Base-by-base conservation (phyloP, 768 basidiomycete genomes). In the Trametes punicea region DNA sequence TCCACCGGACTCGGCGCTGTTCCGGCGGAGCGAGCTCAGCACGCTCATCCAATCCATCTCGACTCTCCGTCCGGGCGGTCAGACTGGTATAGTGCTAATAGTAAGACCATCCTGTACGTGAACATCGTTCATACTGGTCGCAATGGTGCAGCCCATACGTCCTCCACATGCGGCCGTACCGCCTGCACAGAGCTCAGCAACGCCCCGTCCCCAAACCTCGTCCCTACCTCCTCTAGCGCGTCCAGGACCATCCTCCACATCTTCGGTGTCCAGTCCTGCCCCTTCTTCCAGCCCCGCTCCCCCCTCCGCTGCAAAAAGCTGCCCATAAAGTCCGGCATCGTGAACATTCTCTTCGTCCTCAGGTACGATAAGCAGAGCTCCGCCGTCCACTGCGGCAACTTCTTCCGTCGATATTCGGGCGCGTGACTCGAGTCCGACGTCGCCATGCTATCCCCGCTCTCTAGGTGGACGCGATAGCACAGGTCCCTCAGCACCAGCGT, bases 191-290 rank as follows among this genome's bases (percentile, higher is more conserved):
- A 82, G 58, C 79, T 79, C 5, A 65, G 59, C 31, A 90, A 73
- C n/a, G 73, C 75, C 8, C 65, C 70, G 47, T 88, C 84, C 3
- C 69, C 70, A 80, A 84, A 90, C 23, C 66, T 61, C 1, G 67
- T 70, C 1, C 80, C 85, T 34, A 88, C 70, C 25, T 65, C 66
- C 29, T 66, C 70, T 64, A 92, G 62, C 46, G 73, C 74, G 6
- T 62, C 62, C 55, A 87, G 66, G 26, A 73, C 79, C 11, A 78
- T 73, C 60, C 77, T 73, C 89, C 90, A 92, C 62, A 84, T 87
- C 48, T 75, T 72, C 42, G 80, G 73, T 11, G 84, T 75, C 88
- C 88, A 93, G 60, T 91, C 87, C 64, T 83, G 80, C 2, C 90
- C 90, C n/a, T 79, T 71, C 42, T 87, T 78, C 15, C 80, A 80